phyloP scores from a whole-genome alignment of 164 flowering plant species.

The Euptelea pleiosperma region DNA sequence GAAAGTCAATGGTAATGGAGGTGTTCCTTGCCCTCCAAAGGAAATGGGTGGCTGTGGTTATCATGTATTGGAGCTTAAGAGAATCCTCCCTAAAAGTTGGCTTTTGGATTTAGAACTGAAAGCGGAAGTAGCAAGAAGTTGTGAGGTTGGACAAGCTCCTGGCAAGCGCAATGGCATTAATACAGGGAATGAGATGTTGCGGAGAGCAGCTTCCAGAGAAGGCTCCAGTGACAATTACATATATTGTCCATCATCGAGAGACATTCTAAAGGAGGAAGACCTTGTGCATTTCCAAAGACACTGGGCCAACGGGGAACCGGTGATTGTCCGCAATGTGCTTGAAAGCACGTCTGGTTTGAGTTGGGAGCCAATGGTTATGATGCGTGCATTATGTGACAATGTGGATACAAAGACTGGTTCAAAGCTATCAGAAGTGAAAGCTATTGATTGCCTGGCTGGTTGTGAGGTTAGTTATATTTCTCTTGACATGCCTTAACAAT shows the following conservation, averaged over 20 bases:
- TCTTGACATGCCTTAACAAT: background rate
- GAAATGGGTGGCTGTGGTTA: constrained; percentile 77
- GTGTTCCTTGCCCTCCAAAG: constrained; percentile 60
- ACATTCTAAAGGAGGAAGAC: constrained; percentile 28
- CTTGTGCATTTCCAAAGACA: constrained; percentile 49
- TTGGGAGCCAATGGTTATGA: constrained; percentile 95
- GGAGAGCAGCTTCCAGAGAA: constrained; percentile 50
- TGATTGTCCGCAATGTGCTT: constrained; percentile 72
- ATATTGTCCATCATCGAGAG: constrained; percentile 51
- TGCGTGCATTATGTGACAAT: constrained; percentile 69
- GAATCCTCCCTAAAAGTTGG: constrained; percentile 58
- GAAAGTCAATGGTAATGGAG: constrained; percentile 39
- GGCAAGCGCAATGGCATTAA: constrained; percentile 4
- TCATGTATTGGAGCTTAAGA: constrained; percentile 51
- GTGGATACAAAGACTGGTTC: constrained; percentile 30
- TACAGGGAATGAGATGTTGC: constrained; percentile 15
- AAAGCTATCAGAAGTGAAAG: constrained; percentile 55
- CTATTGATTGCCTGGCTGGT: constrained; percentile 69
- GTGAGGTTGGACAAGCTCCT: background rate
- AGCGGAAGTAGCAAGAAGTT: constrained; percentile 29
- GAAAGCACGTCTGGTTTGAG: constrained; percentile 56
- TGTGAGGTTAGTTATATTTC: constrained; percentile 53
- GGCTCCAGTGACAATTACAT: constrained; percentile 50
- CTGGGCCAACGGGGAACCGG: constrained; percentile 78
- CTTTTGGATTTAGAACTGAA: constrained; percentile 33